These are phyloP conservation scores for Candida incommunis DNA, from an alignment of 805 yeast genomes.

Conservation along the genomic window DNA sequence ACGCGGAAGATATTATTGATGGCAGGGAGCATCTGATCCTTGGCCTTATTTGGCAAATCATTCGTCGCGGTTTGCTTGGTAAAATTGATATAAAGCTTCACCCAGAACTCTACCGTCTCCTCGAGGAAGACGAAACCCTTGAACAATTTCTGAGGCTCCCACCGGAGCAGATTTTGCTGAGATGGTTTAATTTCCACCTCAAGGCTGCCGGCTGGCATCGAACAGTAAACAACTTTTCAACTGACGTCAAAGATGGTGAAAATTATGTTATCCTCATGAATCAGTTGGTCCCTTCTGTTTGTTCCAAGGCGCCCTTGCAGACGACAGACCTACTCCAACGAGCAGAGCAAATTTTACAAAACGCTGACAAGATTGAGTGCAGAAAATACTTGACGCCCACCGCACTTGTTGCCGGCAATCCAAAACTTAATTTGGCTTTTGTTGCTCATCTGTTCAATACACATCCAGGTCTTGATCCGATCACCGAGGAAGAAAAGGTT, in stretches of 20 bases:
- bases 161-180: slow-evolving; percentile 89
- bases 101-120: slow-evolving; percentile 87
- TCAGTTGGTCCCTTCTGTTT: slow-evolving; percentile 72
- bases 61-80: slow-evolving; percentile 85
- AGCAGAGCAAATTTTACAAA: slow-evolving; percentile 73
- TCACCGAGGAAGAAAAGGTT: slow-evolving; percentile 66
- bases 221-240: slow-evolving; percentile 72
- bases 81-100: slow-evolving; percentile 93
- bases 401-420: slow-evolving; percentile 88
- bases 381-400: slow-evolving; percentile 92
- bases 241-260: slow-evolving; percentile 89
- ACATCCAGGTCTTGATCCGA: slow-evolving; percentile 91
- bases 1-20: slow-evolving; percentile 91
- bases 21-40: slow-evolving; percentile 92
- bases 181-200: slow-evolving; percentile 96
- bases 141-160: slow-evolving; percentile 94
- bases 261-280: slow-evolving; percentile 80
- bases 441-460: slow-evolving; percentile 96
- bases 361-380: slow-evolving; percentile 84
- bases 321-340: slow-evolving; percentile 60
- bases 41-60: slow-evolving; percentile 96
- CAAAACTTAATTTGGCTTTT: slow-evolving; percentile 90
- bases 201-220: slow-evolving; percentile 84
- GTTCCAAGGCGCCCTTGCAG: slow-evolving; percentile 74
- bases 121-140: slow-evolving; percentile 92